Evolutionary conservation across 78 protist species (phyloP).

Genomic region (Dictyostelium purpureum): DNA sequence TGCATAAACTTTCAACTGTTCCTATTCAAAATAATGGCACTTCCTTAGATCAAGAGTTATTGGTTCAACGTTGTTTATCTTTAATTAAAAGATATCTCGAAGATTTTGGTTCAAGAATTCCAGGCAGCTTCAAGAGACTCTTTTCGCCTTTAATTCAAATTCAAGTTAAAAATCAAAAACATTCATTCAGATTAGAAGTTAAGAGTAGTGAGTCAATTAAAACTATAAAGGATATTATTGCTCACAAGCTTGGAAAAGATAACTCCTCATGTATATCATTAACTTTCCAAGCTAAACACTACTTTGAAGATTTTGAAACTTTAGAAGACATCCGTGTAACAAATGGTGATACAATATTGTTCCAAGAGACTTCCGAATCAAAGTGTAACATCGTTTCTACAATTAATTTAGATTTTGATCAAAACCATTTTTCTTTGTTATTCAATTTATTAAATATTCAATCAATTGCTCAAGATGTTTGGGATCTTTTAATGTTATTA

Average conservation of each 20-base stretch:
- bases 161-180: neutral
- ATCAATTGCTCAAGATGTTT: constrained; percentile 60
- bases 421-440: constrained; percentile 24
- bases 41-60: neutral
- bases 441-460: constrained; percentile 35
- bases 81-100: constrained; percentile 25
- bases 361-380: constrained; percentile 31
- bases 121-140: constrained; percentile 23
- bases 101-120: constrained; percentile 28
- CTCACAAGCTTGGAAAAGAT: neutral
- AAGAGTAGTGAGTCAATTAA: constrained; percentile 43
- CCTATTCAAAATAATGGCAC: constrained; percentile 1
- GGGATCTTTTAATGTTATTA: constrained; percentile 73
- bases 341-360: constrained; percentile 36
- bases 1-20: constrained; percentile 8
- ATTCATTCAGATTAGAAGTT: neutral
- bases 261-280: neutral
- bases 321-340: constrained; percentile 25
- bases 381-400: neutral
- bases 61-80: constrained; percentile 24
- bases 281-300: neutral
- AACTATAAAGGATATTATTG: neutral
- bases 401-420: constrained; percentile 31
- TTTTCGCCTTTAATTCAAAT: constrained; percentile 38
- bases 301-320: constrained; percentile 6